Evolutionary conservation across 495 filamentous ascomycete species (phyloP), one percentile per base, ranked within the genome.

Genomic region (Lasiosphaeriaceae sp.): DNA sequence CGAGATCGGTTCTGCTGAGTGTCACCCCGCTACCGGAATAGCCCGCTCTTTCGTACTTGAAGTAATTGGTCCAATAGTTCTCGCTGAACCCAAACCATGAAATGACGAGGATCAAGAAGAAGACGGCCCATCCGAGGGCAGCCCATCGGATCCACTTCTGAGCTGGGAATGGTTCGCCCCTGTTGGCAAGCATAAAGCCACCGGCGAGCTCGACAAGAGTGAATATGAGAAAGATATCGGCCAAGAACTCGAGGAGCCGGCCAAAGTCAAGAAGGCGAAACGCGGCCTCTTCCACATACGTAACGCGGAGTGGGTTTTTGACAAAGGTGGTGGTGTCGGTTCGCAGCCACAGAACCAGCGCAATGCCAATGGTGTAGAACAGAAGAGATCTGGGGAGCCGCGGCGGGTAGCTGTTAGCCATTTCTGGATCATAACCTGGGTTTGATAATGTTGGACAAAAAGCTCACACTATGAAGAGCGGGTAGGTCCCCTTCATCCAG

Each of bases 31-130:
- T 31, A 9, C 26, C 26, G 9, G 4, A 4, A 9, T 4, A 3
- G 9, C 26, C 26, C 3, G 26, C 26, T n/a, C 39, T 14, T 5
- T 14, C 9, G 39, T 12, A 43, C 16, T 43, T 43, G 5, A 5
- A 2, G 0, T 4, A 11, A 12, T 43, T 43, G 1, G 39, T 12
- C 39, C 39, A 43, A 37, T 51, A 50, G 22, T 31, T 16, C 22
- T 55, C 16, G 14, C 7, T n/a, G 1, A 50, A 12, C 24, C 39
- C 60, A 35, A 61, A 44, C 11, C 2, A 20, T 26, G 53, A 29
- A 16, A 61, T 20, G 35, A 19, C 23, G 14, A 67, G 31, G n/a
- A 46, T 41, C 1, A 67, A 44, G 34, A 67, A 37, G 17, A 61
- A 16, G 1, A 45, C 11, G 11, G 21, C 37, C 45, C 19, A 56